Conservation (phyloP, 2,329 filamentous ascomycete species). For the Fusarium pseudocircinatum region DNA sequence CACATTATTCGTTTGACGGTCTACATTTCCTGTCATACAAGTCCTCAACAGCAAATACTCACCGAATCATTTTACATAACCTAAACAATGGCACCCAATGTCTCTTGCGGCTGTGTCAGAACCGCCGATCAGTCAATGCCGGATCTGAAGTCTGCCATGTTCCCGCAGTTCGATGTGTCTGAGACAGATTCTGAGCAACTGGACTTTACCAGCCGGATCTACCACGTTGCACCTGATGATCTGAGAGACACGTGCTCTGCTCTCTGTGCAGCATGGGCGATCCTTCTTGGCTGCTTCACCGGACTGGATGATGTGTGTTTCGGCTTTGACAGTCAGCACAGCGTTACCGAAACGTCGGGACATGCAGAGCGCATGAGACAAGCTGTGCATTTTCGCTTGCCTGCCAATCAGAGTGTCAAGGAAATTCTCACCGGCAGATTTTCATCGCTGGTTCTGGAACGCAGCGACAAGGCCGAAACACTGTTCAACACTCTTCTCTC, state of each 20-base stretch:
- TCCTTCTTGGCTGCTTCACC: slow-evolving; percentile 35
- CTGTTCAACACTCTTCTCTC: slow-evolving; percentile 59
- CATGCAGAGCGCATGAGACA: background rate
- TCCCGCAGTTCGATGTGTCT: slow-evolving; percentile 32
- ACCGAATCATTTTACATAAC: too few species aligned
- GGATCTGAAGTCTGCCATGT: slow-evolving; percentile 31
- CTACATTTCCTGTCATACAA: background rate
- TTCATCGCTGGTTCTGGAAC: background rate
- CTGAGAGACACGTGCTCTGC: slow-evolving; percentile 6
- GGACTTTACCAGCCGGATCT: background rate
- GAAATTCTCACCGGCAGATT: background rate
- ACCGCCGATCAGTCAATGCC: background rate
- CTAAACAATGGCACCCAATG: slow-evolving; percentile 1
- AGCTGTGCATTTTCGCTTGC: background rate
- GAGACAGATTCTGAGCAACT: slow-evolving; percentile 11
- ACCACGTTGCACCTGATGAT: background rate
- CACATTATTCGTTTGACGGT: background rate
- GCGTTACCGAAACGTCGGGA: background rate
- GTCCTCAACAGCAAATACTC: background rate
- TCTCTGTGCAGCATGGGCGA: slow-evolving; percentile 23
- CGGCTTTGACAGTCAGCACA: slow-evolving; percentile 22
- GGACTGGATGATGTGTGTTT: slow-evolving; percentile 36
- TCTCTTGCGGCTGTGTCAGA: slow-evolving; percentile 16
- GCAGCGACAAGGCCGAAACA: slow-evolving; percentile 28
- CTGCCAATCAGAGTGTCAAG: slow-evolving; percentile 2